A percentile compares a stretch with the other conserved stretches of the same genome.
phyloP scores from a whole-genome alignment of 1,139 yeast species.

The Wickerhamomyces sp. region DNA sequence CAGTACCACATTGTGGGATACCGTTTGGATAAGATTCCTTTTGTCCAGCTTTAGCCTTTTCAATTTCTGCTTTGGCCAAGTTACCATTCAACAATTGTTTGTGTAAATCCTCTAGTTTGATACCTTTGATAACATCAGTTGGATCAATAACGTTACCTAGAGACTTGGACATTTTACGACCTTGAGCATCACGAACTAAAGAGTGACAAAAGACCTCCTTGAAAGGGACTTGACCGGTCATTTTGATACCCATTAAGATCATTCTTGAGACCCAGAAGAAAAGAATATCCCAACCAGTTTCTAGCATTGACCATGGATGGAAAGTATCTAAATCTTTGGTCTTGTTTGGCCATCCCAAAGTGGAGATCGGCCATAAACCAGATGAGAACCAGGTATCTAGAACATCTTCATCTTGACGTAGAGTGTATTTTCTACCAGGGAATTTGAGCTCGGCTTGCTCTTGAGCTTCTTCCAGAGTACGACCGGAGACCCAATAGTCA shows the following conservation, averaged over 20 bases:
- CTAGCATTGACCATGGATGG: conserved; percentile 89
- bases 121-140: conserved; percentile 87
- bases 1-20: conserved; percentile 99
- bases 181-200: conserved; percentile 97
- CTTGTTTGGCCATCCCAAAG: conserved; percentile 91
- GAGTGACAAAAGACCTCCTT: conserved; percentile 98
- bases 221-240: conserved; percentile 90
- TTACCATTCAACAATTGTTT: conserved; percentile 76
- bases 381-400: conserved; percentile 98
- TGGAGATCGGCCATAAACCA: conserved; percentile 96
- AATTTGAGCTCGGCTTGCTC: conserved; percentile 73
- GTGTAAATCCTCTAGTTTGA: conserved; percentile 72
- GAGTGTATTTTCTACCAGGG: conserved; percentile 62
- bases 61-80: conserved; percentile 84
- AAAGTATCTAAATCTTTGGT: conserved; percentile 71
- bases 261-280: conserved; percentile 99
- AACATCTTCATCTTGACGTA: conserved; percentile 96
- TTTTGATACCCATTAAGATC: conserved; percentile 86
- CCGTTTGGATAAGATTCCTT: conserved; percentile 90
- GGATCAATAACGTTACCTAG: conserved; percentile 97
- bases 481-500: conserved; percentile 88
- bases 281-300: conserved; percentile 98
- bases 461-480: conserved; percentile 75
- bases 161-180: conserved; percentile 97
- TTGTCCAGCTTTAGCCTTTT: conserved; percentile 86